phyloP scores from a whole-genome alignment of 1,139 yeast species.

The Candida tropicalis region DNA sequence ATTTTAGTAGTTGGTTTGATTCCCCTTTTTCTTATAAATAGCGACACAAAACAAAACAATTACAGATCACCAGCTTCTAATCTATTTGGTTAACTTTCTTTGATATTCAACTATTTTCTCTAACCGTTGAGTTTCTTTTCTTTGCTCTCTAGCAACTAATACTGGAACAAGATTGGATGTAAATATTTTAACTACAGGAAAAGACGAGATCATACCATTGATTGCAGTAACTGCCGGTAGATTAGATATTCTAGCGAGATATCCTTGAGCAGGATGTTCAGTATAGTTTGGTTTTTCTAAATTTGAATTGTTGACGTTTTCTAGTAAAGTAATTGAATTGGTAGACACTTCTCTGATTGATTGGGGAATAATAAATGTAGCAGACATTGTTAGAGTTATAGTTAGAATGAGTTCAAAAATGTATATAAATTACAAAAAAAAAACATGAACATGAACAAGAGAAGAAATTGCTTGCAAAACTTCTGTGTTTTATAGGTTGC shows the following conservation, averaged over 20 bases:
- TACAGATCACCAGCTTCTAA: no score
- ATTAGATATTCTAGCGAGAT: conserved; percentile 47
- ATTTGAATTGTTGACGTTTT: not conserved
- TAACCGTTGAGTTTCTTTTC: conserved; percentile 16
- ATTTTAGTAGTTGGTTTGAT: not conserved
- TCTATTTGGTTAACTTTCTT: conserved; percentile 2
- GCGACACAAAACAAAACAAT: not conserved
- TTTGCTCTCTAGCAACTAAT: conserved; percentile 39
- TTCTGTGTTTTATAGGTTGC: not conserved
- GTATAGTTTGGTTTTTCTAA: conserved; percentile 13
- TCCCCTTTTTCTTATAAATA: not conserved
- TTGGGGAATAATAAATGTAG: conserved; percentile 6
- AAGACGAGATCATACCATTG: conserved; percentile 60
- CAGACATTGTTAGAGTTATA: not conserved
- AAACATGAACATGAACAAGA: not conserved
- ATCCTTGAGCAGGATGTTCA: conserved; percentile 48
- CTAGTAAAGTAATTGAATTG: conserved; percentile 1
- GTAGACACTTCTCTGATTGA: conserved; percentile 3
- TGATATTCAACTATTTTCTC: conserved; percentile 7
- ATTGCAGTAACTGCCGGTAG: conserved; percentile 63
- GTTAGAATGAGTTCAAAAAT: not conserved
- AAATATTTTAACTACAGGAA: conserved; percentile 59
- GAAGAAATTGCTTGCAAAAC: not conserved
- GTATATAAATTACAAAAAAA: conserved; percentile 1
- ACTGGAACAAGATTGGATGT: conserved; percentile 63